phyloP scores from a whole-genome alignment of 23 red algal genomes.

The Gracilaria domingensis region DNA sequence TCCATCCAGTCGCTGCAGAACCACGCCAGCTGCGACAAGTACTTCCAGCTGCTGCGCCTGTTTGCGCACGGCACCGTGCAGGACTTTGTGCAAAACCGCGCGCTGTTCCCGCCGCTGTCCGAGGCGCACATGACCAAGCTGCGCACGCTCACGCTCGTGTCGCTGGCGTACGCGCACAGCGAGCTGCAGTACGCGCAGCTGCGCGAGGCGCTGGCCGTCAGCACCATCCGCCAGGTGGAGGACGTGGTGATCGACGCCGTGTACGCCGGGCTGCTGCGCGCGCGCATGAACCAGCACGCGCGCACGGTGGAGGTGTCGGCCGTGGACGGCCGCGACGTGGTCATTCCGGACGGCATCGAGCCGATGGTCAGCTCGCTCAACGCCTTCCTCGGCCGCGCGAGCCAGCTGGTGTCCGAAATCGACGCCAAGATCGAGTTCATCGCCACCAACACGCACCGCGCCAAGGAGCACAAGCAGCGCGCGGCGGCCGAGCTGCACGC shows the following conservation, averaged over 20 bases:
- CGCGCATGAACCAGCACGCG: conserved; percentile 61
- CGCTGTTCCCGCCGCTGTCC: conserved; percentile 28
- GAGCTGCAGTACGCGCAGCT: conserved; percentile 39
- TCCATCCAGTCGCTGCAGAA: neutral
- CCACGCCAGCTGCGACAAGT: neutral
- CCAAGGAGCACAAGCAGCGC: conserved; percentile 13
- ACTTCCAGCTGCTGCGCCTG: conserved; percentile 35
- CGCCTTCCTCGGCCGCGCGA: neutral
- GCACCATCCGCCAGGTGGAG: conserved; percentile 33
- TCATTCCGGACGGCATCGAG: conserved; percentile 1
- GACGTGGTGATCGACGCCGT: conserved; percentile 53
- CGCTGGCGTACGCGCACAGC: conserved; percentile 3
- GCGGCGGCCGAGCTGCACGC: conserved; percentile 19
- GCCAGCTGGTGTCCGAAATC: conserved; percentile 32
- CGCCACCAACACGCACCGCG: conserved; percentile 9
- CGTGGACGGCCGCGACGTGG: conserved; percentile 56
- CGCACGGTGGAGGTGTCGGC: conserved; percentile 17
- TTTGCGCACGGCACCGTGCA: conserved; percentile 43
- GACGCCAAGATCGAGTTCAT: conserved; percentile 59
- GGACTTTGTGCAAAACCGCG: neutral
- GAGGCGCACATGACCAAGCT: conserved; percentile 39
- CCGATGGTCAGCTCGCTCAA: conserved; percentile 42
- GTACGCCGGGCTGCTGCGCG: conserved; percentile 54
- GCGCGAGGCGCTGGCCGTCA: neutral
- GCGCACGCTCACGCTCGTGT: conserved; percentile 57